Conservation (phyloP, 2,329 filamentous ascomycete genomes). For the Fonsecaea pugnacius region DNA sequence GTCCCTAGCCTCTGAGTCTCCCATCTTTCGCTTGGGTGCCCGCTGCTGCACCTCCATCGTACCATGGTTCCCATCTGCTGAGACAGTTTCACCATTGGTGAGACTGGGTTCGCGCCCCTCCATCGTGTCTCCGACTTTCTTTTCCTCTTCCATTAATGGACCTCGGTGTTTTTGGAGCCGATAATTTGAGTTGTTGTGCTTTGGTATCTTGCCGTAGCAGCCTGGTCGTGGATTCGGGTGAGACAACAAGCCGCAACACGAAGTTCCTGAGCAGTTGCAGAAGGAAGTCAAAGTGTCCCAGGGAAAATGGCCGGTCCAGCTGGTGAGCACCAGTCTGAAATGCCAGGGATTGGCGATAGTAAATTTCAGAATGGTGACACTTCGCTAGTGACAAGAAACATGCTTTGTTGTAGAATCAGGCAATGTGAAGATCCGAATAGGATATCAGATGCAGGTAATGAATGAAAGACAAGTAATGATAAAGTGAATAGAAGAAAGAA, state of each 20-base stretch:
- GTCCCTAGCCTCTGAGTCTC: not conserved
- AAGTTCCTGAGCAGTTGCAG: not conserved
- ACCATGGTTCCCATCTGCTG: not conserved
- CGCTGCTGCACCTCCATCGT: not conserved
- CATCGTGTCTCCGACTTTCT: not conserved
- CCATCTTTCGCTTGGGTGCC: not conserved
- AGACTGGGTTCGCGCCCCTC: not conserved
- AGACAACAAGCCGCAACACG: not conserved
- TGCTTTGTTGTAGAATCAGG: not conserved
- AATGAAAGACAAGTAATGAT: not conserved
- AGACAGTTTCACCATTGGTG: not conserved
- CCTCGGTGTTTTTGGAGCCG: not conserved
- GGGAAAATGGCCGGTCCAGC: not conserved
- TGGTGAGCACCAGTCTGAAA: not conserved
- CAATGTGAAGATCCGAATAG: not conserved
- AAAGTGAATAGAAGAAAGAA: not conserved
- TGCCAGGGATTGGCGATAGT: not conserved
- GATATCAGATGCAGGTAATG: not conserved
- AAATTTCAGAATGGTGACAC: not conserved
- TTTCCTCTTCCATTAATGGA: not conserved
- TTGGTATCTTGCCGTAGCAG: not conserved
- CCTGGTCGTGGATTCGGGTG: not conserved
- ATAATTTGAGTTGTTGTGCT: not conserved
- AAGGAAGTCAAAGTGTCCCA: not conserved
- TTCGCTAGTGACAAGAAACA: not conserved